A percentile compares a stretch with the other conserved stretches of the same genome.
Evolutionary conservation across 495 filamentous ascomycete genomes (phyloP).

Genomic region (Melanomma pulvis-pyrius): DNA sequence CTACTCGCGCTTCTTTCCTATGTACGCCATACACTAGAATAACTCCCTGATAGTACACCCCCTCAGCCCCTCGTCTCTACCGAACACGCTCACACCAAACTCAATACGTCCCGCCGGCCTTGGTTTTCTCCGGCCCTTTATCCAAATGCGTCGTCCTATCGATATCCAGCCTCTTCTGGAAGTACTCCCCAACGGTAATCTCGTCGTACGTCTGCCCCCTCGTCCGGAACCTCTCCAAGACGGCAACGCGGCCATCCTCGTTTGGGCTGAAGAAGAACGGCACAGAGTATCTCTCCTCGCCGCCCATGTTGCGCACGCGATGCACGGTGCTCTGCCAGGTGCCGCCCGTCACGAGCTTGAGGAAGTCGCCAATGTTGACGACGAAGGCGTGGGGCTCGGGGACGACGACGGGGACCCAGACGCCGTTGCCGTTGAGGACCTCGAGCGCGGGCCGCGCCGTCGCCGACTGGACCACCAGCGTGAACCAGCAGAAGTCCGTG

Average conservation of each 20-base stretch:
- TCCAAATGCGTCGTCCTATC: slow-evolving; percentile 27
- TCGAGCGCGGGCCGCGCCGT: slow-evolving; percentile 48
- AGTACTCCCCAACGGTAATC: slow-evolving; percentile 26
- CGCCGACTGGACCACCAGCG: slow-evolving; percentile 43
- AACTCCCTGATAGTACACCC: too few relatives aligned
- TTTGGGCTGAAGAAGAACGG: slow-evolving; percentile 32
- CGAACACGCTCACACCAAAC: neutral
- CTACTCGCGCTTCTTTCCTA: too few relatives aligned
- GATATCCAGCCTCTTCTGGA: slow-evolving; percentile 25
- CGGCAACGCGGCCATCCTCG: slow-evolving; percentile 13
- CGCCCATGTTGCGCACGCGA: slow-evolving; percentile 24
- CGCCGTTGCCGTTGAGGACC: slow-evolving; percentile 54
- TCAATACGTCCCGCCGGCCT: neutral
- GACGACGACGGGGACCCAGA: slow-evolving; percentile 51
- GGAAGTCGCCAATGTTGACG: slow-evolving; percentile 29
- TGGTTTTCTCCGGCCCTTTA: neutral
- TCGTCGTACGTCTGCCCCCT: slow-evolving; percentile 15
- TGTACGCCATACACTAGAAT: too few relatives aligned
- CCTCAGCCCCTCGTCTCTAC: neutral
- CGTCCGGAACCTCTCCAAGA: slow-evolving; percentile 14
- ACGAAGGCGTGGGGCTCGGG: slow-evolving; percentile 47
- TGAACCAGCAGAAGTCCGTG: slow-evolving; percentile 36
- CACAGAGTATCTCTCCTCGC: slow-evolving; percentile 27
- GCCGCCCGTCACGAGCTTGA: slow-evolving; percentile 21
- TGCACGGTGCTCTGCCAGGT: slow-evolving; percentile 27